phyloP scores from a whole-genome alignment of 306 rosid species.

The Abrus pulchellus region DNA sequence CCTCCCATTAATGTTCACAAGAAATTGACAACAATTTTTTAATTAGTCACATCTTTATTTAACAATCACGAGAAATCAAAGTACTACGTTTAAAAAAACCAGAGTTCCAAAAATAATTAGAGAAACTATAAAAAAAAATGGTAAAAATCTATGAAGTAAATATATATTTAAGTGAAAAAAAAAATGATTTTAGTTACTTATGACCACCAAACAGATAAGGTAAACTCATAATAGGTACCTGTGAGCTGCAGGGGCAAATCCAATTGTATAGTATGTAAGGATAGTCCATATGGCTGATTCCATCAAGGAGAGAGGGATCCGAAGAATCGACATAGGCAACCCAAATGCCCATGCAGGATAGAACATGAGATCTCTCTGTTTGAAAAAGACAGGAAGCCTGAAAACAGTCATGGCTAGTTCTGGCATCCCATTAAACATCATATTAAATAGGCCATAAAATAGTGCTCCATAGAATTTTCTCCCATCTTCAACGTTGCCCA shows the following conservation, averaged over 20 bases:
- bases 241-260: slow-evolving; percentile 80
- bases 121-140: no score
- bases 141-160: not conserved
- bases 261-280: slow-evolving; percentile 80
- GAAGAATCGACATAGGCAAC: slow-evolving; percentile 76
- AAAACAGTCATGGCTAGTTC: slow-evolving; percentile 70
- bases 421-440: slow-evolving; percentile 85
- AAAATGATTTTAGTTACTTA: not conserved
- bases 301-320: slow-evolving; percentile 73
- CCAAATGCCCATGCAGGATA: slow-evolving; percentile 87
- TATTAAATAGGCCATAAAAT: slow-evolving; percentile 66
- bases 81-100: no score
- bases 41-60: no score
- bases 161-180: no score
- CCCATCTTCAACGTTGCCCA: slow-evolving; percentile 63
- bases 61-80: no score
- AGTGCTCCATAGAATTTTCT: slow-evolving; percentile 74
- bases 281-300: slow-evolving; percentile 79
- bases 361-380: slow-evolving; percentile 81
- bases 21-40: no score
- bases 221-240: slow-evolving; percentile 61
- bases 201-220: not conserved
- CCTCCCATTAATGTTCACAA: no score
- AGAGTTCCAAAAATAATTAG: not conserved
- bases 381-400: slow-evolving; percentile 76